A percentile compares a stretch with the other conserved stretches of the same genome.
Evolutionary conservation across 2,329 filamentous ascomycete species (phyloP).

Genomic region (Apiospora malaysiana): DNA sequence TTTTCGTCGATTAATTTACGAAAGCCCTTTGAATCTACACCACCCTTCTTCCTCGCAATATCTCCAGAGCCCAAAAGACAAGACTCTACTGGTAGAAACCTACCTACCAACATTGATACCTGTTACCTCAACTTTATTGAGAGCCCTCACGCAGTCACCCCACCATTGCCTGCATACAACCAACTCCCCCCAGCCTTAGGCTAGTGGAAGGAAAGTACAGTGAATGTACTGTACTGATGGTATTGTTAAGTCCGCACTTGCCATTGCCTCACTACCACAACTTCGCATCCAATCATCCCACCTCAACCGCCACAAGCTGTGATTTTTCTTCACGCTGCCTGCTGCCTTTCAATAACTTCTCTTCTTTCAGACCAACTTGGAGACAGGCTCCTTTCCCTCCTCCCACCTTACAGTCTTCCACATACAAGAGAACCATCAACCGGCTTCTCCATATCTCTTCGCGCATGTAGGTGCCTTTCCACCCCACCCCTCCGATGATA

Average conservation of each 20-base stretch:
- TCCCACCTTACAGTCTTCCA: neutral
- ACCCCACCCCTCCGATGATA: conserved; percentile 6
- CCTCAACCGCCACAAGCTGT: neutral
- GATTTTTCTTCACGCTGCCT: conserved; percentile 8
- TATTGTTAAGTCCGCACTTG: conserved; percentile 4
- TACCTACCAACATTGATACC: neutral
- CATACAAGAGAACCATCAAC: neutral
- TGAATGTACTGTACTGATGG: neutral
- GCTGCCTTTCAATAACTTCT: neutral
- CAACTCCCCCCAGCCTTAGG: neutral
- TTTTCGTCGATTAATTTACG: neutral
- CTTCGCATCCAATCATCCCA: conserved; percentile 16
- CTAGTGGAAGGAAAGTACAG: neutral
- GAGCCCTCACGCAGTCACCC: conserved; percentile 4
- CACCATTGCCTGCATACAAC: neutral
- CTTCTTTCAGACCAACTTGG: neutral
- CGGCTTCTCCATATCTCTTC: neutral
- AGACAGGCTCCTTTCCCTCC: neutral
- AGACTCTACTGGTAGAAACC: neutral
- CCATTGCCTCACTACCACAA: conserved; percentile 17
- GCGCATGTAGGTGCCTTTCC: conserved; percentile 5
- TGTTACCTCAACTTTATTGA: neutral
- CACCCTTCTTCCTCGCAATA: neutral
- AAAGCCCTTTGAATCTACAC: neutral
- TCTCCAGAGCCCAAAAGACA: neutral